Evolutionary conservation across 108 stramenopile genomes (phyloP).

Genomic region (Nitzschia sp.): DNA sequence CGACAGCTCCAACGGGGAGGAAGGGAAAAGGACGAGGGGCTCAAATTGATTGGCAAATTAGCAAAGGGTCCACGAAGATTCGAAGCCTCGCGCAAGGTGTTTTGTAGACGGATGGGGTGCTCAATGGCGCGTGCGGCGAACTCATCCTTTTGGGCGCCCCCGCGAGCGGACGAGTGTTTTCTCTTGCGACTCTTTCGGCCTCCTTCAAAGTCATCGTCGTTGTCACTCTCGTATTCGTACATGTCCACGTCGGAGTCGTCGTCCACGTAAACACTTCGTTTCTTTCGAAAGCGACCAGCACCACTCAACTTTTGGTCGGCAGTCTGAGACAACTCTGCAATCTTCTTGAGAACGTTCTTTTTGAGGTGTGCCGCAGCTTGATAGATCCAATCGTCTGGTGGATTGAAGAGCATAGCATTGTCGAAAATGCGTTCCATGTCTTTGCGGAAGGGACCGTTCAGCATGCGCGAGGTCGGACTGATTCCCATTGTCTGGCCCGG

Average conservation of each 20-base stretch:
- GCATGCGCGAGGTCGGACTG: slow-evolving; percentile 58
- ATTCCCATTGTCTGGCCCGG: slow-evolving; percentile 42
- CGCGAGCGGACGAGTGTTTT: slow-evolving; percentile 23
- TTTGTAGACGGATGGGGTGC: slow-evolving; percentile 39
- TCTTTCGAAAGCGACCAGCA: slow-evolving; percentile 27
- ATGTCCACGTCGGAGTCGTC: slow-evolving; percentile 83
- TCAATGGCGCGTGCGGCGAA: slow-evolving; percentile 46
- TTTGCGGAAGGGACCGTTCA: slow-evolving; percentile 70
- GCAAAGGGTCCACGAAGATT: slow-evolving; percentile 53
- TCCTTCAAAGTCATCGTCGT: slow-evolving; percentile 53
- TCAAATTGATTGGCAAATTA: slow-evolving; percentile 34
- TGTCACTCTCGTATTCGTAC: slow-evolving; percentile 77
- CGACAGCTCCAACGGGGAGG: slow-evolving; percentile 47
- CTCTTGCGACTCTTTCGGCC: slow-evolving; percentile 31
- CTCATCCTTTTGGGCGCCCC: slow-evolving; percentile 33
- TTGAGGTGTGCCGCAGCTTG: slow-evolving; percentile 54
- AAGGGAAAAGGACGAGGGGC: slow-evolving; percentile 41
- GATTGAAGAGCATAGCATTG: slow-evolving; percentile 85
- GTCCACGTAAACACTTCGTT: slow-evolving; percentile 63
- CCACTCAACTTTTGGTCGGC: slow-evolving; percentile 22
- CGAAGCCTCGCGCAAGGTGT: slow-evolving; percentile 33
- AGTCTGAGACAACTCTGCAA: slow-evolving; percentile 40
- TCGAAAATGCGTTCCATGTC: slow-evolving; percentile 82
- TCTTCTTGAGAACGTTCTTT: slow-evolving; percentile 57
- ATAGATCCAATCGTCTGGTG: slow-evolving; percentile 71